Evolutionary conservation across 2,329 filamentous ascomycete genomes (phyloP), one percentile per base, ranked within the genome.

Genomic region (Fusarium udum): DNA sequence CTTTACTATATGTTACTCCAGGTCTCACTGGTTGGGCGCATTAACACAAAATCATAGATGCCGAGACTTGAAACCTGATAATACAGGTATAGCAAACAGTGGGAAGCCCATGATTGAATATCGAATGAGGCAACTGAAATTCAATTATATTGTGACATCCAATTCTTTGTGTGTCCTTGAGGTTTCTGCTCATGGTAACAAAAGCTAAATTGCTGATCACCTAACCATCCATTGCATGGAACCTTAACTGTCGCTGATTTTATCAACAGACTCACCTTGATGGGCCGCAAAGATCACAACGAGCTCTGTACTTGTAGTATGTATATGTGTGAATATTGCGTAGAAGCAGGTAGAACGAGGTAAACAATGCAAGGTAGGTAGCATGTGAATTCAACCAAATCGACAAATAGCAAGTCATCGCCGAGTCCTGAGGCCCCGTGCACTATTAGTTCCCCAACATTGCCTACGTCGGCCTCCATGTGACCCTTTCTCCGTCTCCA

Each of bases 401-500:
- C 51, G 36, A 65, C 36, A 37, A 55, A 37, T 39, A 24, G 34
- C 55, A 40, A 68, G 36, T 68, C 51, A 64, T 52, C 51, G 40
- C 32, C 36, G 59, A 39, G 45, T 51, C 31, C 43, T 34, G 39
- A 18, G 40, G 22, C 67, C 65, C 59, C 67, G 67, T 69, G 67
- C 65, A 65, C 65, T 51, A 60, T 64, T 62, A 63, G 61, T 59
- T 36, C 65, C 70, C 71, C 71, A 60, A 73, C 48, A 70, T 49
- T 45, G 58, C 34, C 58, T 56, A 55, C 49, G 58, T 46, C 45
- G 68, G 42, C 51, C 46, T n/a, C 63, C 64, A 77, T 77, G 43
- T 43, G 68, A 76, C 73, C 46, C 64, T 69, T 67, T 51, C 61
- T 51, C 64, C 67, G 66, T 64, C 72, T 67, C 74, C 55, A 65